Evolutionary conservation across 1,284 basidiomycete species (phyloP), one percentile per base, ranked within the genome.

Genomic region (Cutaneotrichosporon dermatis): DNA sequence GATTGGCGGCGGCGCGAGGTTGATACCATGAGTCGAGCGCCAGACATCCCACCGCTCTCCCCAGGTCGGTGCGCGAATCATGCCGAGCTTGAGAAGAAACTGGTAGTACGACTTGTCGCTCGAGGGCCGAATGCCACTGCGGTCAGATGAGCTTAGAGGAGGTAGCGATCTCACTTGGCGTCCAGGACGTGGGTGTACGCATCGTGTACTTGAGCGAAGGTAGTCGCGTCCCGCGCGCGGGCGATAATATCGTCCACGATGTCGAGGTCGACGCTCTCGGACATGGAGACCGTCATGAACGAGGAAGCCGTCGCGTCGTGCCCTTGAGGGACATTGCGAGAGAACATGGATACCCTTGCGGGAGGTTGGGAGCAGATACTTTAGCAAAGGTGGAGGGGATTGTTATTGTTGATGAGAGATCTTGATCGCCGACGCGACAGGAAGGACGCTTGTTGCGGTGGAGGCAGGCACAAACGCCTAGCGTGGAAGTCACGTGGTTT

Each of bases 61-160:
- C 75, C 75, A 78, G 36, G 72, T 74, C n/a, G 64, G 49, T 0
- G 74, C 76, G 34, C 71, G 67, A 12, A 76, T 69, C 50, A 74
- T 68, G n/a, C 75, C 74, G 4, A 78, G 65, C 61, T 76, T 76
- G 39, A 78, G 67, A 10, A 78, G 68, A 53, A 78, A 76, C 55
- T 73, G 70, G 63, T 77, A 78, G 62, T 76, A 75, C 8, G 60
- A 57, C 15, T 71, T 70, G 60, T 77, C 75, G 34, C 53, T 45
- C 3, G 69, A 66, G 2, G 67, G 67, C 0, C 66, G 66, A 4
- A 77, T 64, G 10, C 71, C 75, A 59, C 75, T 77, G 61, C 2
- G 1, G 58, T 65, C 45, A 64, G 63, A 33, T 54, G 10, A 6
- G 3, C 16, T 1, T 5, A 42, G 4, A 2, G 12, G 4, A 6